Conservation (phyloP, 768 basidiomycete genomes). For the Exsudoporus frostii region DNA sequence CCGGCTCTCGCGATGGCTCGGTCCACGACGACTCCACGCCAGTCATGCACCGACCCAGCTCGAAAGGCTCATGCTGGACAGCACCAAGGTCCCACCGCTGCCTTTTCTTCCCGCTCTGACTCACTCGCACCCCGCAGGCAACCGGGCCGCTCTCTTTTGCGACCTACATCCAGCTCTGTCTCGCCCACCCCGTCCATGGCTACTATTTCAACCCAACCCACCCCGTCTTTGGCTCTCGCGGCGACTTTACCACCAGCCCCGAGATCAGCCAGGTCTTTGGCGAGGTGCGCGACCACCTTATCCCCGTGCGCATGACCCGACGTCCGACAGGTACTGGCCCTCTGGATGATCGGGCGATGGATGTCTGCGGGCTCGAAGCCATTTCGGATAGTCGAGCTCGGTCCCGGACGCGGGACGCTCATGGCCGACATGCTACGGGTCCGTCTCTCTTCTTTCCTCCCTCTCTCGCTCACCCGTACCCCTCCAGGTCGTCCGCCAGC, state of each 20-base stretch:
- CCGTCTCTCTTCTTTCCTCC: background rate
- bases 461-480: background rate
- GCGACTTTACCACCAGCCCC: slow-evolving; percentile 96
- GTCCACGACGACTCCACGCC: background rate
- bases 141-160: slow-evolving; percentile 88
- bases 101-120: background rate
- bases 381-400: slow-evolving; percentile 83
- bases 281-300: slow-evolving; percentile 59
- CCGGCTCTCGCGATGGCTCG: slow-evolving; percentile 2
- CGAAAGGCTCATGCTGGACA: slow-evolving; percentile 66
- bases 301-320: background rate
- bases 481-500: slow-evolving; percentile 49
- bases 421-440: slow-evolving; percentile 89
- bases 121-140: slow-evolving; percentile 43
- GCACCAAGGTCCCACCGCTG: slow-evolving; percentile 56
- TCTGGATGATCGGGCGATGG: slow-evolving; percentile 87
- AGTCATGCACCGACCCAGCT: slow-evolving; percentile 37
- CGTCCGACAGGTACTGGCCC: slow-evolving; percentile 65
- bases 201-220: slow-evolving; percentile 83
- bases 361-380: slow-evolving; percentile 46
- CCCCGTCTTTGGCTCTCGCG: slow-evolving; percentile 77
- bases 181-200: slow-evolving; percentile 85
- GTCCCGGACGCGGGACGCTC: slow-evolving; percentile 90
- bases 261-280: slow-evolving; percentile 97
- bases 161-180: slow-evolving; percentile 88